Evolutionary conservation across 441 rosid species (phyloP).

Genomic region (Raphanus hybrid): DNA sequence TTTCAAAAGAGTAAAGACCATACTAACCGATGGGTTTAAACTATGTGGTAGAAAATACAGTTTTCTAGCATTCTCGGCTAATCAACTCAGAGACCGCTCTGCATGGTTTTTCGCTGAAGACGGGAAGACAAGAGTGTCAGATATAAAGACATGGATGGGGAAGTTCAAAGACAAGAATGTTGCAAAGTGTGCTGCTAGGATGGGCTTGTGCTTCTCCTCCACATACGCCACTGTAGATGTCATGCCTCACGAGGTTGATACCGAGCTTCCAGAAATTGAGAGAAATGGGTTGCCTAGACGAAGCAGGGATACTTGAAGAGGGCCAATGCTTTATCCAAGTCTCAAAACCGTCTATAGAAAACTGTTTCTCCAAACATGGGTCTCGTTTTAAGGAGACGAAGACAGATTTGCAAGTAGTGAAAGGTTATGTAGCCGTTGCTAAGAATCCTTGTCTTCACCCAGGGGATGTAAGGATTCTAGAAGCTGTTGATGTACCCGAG

Average conservation of each 20-base stretch:
- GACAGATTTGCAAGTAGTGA: constrained; percentile 64
- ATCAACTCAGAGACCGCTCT: constrained; percentile 90
- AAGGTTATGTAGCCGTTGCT: constrained; percentile 76
- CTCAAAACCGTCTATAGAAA: constrained; percentile 71
- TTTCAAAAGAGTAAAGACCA: constrained; percentile 71
- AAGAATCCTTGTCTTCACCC: constrained; percentile 99
- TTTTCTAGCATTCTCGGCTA: constrained; percentile 92
- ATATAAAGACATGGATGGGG: constrained; percentile 83
- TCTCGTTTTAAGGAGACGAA: constrained; percentile 61
- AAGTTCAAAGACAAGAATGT: constrained; percentile 61
- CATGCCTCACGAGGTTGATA: constrained; percentile 52
- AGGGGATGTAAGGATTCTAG: constrained; percentile 85
- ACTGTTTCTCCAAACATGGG: constrained; percentile 81
- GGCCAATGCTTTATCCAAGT: constrained; percentile 96
- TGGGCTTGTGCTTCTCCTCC: constrained; percentile 97
- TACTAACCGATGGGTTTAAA: constrained; percentile 72
- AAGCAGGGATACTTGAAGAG: constrained; percentile 74
- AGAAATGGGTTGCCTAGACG: constrained; percentile 92
- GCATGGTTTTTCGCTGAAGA: constrained; percentile 96
- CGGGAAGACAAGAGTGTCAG: constrained; percentile 48
- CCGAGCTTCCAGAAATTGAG: constrained; percentile 60
- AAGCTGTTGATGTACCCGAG: constrained; percentile 85
- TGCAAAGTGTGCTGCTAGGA: constrained; percentile 96
- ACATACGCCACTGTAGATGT: constrained; percentile 88
- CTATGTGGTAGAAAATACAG: constrained; percentile 82